Conservation (phyloP, 352 stramenopile species). For the Achlya hypogyna region DNA sequence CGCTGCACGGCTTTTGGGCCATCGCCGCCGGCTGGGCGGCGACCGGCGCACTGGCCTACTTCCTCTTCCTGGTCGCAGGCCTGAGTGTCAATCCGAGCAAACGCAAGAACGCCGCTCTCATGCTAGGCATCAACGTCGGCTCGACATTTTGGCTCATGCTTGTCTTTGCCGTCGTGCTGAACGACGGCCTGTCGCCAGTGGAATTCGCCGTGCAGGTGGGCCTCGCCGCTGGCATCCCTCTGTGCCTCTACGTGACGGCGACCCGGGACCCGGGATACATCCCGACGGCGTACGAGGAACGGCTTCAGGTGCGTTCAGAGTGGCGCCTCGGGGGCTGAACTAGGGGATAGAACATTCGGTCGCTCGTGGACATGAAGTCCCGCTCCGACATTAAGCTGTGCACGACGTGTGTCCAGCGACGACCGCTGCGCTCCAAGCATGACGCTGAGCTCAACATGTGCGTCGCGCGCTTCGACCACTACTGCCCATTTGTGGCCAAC, state of each 20-base stretch:
- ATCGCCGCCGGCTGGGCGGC: conserved; percentile 34
- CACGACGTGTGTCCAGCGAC: conserved; percentile 66
- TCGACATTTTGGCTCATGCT: conserved; percentile 55
- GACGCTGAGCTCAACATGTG: conserved; percentile 67
- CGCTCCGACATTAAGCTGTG: conserved; percentile 65
- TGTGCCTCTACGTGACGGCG: conserved; percentile 47
- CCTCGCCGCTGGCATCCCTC: conserved; percentile 24
- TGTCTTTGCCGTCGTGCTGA: conserved; percentile 29
- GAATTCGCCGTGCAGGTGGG: conserved; percentile 1
- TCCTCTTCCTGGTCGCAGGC: conserved; percentile 45
- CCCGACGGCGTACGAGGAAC: conserved; percentile 56
- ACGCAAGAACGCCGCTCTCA: conserved; percentile 53
- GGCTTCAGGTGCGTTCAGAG: conserved; percentile 32
- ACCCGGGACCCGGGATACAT: conserved; percentile 49
- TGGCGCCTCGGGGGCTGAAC: not conserved
- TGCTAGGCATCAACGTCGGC: conserved; percentile 69
- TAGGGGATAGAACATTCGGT: conserved; percentile 42
- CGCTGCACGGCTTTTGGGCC: conserved; percentile 25
- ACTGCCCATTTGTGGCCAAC: conserved; percentile 84
- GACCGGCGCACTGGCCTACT: conserved; percentile 28
- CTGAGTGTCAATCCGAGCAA: conserved; percentile 62
- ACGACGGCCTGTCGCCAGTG: conserved; percentile 24
- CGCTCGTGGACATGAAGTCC: conserved; percentile 64
- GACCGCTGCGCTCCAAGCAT: conserved; percentile 66
- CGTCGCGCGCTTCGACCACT: conserved; percentile 79